These are phyloP conservation scores for Cicer judaicum DNA, from an alignment of 306 rosid species.

Conservation along the genomic window DNA sequence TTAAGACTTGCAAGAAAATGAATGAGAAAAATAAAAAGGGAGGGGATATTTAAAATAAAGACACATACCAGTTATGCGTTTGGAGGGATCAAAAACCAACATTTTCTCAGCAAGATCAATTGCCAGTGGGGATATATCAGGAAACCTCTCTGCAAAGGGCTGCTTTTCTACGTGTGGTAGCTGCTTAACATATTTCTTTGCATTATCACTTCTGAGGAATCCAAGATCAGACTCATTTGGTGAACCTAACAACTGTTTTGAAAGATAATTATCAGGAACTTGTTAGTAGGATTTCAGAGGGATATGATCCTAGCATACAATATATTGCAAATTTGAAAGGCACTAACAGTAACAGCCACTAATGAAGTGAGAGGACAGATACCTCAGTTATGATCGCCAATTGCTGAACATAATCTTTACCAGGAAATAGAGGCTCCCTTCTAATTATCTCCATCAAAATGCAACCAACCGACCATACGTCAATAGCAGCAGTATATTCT, in stretches of 20 bases:
- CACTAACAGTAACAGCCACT: neutral
- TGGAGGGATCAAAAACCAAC: constrained; percentile 87
- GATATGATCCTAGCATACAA: constrained; percentile 17
- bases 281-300: constrained; percentile 19
- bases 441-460: constrained; percentile 59
- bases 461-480: constrained; percentile 65
- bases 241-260: constrained; percentile 79
- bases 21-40: neutral
- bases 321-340: constrained; percentile 13
- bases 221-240: constrained; percentile 91
- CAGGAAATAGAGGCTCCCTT: constrained; percentile 61
- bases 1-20: constrained; percentile 30
- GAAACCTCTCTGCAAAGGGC: constrained; percentile 67
- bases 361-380: constrained; percentile 22
- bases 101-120: constrained; percentile 92
- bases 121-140: constrained; percentile 72
- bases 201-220: constrained; percentile 91
- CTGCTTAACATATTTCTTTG: constrained; percentile 91
- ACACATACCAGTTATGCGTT: constrained; percentile 84
- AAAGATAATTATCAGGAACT: constrained; percentile 34
- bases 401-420: constrained; percentile 63
- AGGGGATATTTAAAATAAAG: constrained; percentile 19
- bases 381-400: constrained; percentile 57
- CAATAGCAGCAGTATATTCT: constrained; percentile 64
- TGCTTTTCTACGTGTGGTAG: constrained; percentile 74